Conservation (phyloP, 495 filamentous ascomycete genomes). For the Annulohypoxylon stygium region DNA sequence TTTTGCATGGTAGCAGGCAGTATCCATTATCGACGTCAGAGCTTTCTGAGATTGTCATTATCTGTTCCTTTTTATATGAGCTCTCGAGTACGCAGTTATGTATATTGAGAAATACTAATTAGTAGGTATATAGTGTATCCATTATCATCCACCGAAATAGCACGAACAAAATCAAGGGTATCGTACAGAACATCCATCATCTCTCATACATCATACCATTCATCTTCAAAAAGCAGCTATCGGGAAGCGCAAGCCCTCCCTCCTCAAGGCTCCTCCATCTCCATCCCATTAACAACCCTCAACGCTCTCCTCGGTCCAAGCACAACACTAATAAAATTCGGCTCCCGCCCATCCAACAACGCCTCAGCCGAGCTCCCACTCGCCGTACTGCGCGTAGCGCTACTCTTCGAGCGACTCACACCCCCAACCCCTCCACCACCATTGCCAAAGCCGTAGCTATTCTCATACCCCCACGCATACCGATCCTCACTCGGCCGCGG, state of each 20-base stretch:
- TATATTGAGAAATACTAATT: no score
- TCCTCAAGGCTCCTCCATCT: conserved; percentile 50
- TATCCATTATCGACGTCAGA: no score
- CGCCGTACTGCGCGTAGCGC: conserved; percentile 53
- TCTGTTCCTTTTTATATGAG: no score
- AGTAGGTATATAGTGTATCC: no score
- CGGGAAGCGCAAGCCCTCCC: no score
- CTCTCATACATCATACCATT: background rate
- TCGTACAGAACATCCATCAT: background rate
- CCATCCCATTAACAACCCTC: conserved; percentile 74
- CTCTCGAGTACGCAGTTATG: no score
- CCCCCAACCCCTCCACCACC: conserved; percentile 6
- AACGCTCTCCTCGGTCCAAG: conserved; percentile 78
- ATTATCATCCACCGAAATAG: no score
- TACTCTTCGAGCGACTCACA: conserved; percentile 49
- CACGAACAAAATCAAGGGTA: background rate
- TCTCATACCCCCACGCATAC: conserved; percentile 31
- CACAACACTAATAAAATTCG: conserved; percentile 80
- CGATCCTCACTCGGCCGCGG: conserved; percentile 41
- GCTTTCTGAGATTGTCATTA: no score
- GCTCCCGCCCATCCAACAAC: conserved; percentile 72
- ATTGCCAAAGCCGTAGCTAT: background rate
- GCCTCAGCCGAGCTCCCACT: conserved; percentile 63
- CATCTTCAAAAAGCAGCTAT: background rate
- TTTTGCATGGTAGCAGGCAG: no score